Percentiles rank a stretch among this genome's conserved stretches.
These are phyloP conservation scores for Linnemannia zychae DNA, from an alignment of 192 early-diverging fungal species.

Conservation along the genomic window DNA sequence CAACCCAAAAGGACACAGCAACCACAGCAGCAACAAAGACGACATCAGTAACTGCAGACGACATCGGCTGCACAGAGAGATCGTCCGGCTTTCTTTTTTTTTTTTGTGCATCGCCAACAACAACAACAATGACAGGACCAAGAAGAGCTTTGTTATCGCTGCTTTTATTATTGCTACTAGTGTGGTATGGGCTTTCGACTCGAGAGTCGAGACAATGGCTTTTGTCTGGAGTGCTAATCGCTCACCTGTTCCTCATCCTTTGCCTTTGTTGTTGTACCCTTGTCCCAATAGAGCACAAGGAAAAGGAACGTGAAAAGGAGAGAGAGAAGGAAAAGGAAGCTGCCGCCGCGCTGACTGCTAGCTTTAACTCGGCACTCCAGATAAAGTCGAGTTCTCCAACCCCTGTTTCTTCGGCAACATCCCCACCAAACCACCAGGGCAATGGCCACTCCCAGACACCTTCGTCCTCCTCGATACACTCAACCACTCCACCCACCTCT, in stretches of 20 bases:
- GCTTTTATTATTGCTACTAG: not conserved
- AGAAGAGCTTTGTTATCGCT: not conserved
- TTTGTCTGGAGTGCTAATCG: not conserved
- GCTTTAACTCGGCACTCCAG: slow-evolving; percentile 30
- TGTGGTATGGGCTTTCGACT: slow-evolving; percentile 1
- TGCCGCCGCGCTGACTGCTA: slow-evolving; percentile 39
- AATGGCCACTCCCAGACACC: slow-evolving; percentile 46
- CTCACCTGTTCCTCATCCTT: not conserved
- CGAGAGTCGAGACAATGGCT: slow-evolving; percentile 1
- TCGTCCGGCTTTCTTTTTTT: no score
- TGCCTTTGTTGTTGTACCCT: not conserved
- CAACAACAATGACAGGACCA: not conserved
- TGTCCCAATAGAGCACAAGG: slow-evolving; percentile 43
- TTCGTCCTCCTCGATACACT: slow-evolving; percentile 56
- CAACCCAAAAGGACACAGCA: not conserved
- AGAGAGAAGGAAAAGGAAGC: slow-evolving; percentile 49
- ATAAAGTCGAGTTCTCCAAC: slow-evolving; percentile 26
- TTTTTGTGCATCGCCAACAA: not conserved
- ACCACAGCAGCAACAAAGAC: not conserved
- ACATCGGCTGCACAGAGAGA: not conserved
- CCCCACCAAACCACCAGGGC: slow-evolving; percentile 26
- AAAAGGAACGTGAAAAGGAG: slow-evolving; percentile 54
- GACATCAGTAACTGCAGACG: not conserved
- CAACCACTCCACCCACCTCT: slow-evolving; percentile 53
- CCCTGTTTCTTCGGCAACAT: slow-evolving; percentile 23